A percentile compares a stretch with the other conserved stretches of the same genome.
These are phyloP conservation scores for Plenodomus biglobosus DNA, from an alignment of 2,329 filamentous ascomycete species.

Conservation along the genomic window DNA sequence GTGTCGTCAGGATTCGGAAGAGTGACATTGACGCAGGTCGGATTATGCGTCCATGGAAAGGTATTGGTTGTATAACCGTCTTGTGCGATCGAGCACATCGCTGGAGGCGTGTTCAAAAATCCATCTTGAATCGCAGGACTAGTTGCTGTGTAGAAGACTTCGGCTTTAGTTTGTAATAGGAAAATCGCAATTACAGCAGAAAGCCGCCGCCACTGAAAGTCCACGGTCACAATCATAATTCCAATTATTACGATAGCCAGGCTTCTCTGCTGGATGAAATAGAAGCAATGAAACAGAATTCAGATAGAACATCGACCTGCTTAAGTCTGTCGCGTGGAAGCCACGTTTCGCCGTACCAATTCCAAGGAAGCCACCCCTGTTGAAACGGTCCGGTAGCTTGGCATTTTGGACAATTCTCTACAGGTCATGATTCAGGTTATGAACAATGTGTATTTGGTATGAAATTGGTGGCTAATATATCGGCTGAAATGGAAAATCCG, in stretches of 20 bases:
- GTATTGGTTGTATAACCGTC: constrained; percentile 27
- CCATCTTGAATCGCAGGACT: constrained; percentile 25
- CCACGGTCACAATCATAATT: constrained; percentile 1
- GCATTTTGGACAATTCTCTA: constrained; percentile 5
- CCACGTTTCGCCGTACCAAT: constrained; percentile 21
- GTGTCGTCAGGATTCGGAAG: constrained; percentile 10
- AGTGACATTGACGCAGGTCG: constrained; percentile 25
- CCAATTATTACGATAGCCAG: neutral
- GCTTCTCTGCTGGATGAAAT: neutral
- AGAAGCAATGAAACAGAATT: neutral
- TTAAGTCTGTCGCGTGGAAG: constrained; percentile 9
- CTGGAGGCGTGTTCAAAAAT: constrained; percentile 14
- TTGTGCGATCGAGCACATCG: constrained; percentile 24
- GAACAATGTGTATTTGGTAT: constrained; percentile 2
- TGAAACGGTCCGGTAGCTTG: constrained; percentile 18
- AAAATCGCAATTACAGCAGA: constrained; percentile 4
- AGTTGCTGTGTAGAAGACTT: constrained; percentile 19
- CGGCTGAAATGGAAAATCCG: constrained; percentile 16
- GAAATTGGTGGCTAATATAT: constrained; percentile 3
- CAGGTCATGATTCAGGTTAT: constrained; percentile 3
- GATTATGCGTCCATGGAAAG: constrained; percentile 35
- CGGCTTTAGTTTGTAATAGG: constrained; percentile 9
- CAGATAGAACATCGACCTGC: neutral
- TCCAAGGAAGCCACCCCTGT: constrained; percentile 10
- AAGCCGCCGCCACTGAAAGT: constrained; percentile 1